Evolutionary conservation across 2,329 filamentous ascomycete genomes (phyloP).

Genomic region (Ophiostoma sp.): DNA sequence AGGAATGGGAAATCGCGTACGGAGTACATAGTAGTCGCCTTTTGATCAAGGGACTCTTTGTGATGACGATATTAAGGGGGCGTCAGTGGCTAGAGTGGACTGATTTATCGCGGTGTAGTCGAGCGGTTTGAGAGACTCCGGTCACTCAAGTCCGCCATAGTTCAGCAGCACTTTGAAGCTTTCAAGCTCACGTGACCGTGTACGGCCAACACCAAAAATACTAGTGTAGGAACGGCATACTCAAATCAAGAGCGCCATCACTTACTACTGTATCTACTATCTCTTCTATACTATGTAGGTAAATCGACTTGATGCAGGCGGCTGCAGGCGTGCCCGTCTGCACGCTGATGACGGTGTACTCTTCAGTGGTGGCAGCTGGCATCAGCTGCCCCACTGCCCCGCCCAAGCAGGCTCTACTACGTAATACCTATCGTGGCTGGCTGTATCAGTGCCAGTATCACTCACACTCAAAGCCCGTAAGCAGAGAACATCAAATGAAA

Average conservation of each 20-base stretch:
- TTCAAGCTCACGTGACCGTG: neutral
- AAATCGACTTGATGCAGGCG: neutral
- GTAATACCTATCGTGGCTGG: slow-evolving; percentile 6
- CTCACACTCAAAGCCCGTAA: neutral
- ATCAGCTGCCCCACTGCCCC: slow-evolving; percentile 22
- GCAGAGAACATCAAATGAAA: neutral
- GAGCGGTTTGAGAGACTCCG: neutral
- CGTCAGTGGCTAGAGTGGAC: neutral
- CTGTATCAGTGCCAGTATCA: neutral
- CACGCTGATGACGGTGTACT: neutral
- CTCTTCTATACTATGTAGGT: neutral
- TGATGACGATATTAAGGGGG: neutral
- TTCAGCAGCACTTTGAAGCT: no score
- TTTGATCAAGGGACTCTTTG: neutral
- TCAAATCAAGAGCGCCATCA: no score
- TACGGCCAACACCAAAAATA: neutral
- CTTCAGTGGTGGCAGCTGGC: slow-evolving; percentile 13
- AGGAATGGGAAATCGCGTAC: neutral
- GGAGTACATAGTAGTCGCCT: no score
- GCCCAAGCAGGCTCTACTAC: slow-evolving; percentile 13
- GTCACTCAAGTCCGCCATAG: no score
- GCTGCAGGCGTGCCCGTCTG: neutral
- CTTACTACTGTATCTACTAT: no score
- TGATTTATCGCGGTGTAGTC: neutral
- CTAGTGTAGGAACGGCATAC: no score